Base-by-base conservation (phyloP, 2,329 filamentous ascomycete species). In the Aspergillus novoparasiticus region DNA sequence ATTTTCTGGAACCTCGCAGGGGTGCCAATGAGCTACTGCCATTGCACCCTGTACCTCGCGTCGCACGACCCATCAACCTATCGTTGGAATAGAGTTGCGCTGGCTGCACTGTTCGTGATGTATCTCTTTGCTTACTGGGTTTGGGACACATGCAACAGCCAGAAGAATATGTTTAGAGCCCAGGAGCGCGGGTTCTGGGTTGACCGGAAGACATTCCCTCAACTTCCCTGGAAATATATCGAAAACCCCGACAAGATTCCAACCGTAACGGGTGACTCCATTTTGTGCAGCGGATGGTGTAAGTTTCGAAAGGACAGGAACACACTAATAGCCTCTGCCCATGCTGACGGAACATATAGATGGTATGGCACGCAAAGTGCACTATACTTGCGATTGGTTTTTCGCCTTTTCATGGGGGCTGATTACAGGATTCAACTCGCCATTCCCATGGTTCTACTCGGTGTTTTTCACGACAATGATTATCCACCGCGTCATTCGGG, bases 1-100 rank as follows among this genome's bases (percentile, higher is more conserved):
- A 96, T 95, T 76, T 97, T 97, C 86, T 97, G 93, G 93, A 97
- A 96, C 79, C 84, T 97, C 75, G 93, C 93, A 43, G 93, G 93
- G 66, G 93, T 97, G 14, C 93, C 93, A 6, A 85, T 97, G 61
- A 92, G 88, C 34, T 97, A 97, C 84, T 96, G 93, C 81, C 93
- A 97, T 83, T 95, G 91, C 84, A 94, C 91, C 43, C 86, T 97
- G 70, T 97, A 91, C 80, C 85, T 97, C 41, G 93, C 92, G 66
- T 93, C 89, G 76, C 92, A 95, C 75, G 79, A 90, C 70, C 91
- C 93, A 0, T 85, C 87, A 34, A 87, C 86, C 56, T 97, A 96
- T 78, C 83, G 83, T 36, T 93, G 90, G 89, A 91, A 91, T 69
- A 86, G 84, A 56, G 86, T 82, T 65, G 86, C 86, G 8, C 84